Evolutionary conservation across 768 basidiomycete genomes (phyloP), one percentile per base, ranked within the genome.

Genomic region (Tylopilus sp.): DNA sequence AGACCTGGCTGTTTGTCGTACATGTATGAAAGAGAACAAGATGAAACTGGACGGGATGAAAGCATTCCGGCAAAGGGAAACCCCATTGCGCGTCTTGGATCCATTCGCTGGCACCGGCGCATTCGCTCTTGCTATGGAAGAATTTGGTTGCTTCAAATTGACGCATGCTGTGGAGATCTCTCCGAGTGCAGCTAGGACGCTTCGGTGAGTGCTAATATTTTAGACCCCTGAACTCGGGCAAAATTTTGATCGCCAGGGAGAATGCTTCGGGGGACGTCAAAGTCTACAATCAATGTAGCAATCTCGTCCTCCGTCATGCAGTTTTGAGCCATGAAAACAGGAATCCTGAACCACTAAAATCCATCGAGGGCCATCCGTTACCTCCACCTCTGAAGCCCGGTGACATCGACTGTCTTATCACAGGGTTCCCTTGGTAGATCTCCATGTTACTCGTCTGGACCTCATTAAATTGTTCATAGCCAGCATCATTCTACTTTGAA

Each of bases 401-500:
- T 6, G 76, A 82, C 4, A 78, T 87, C 48, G 79, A 89, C 47
- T 76, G 83, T 26, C 74, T 92, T 14, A 69, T 80, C 13, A 78
- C 83, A 17, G 90, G 91, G 0, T 87, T 92, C 57, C 90, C 90
- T 31, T 92, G 90, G 89, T 85, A 51, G 22, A 55, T 2, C n/a
- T 4, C 26, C 12, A 6, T 3, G 58, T 21, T 29, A 13, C 14
- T 40, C 25, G 30, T 26, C 22, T 28, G 14, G 28, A 13, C 47
- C 12, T 53, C 37, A n/a, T 26, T 57, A 45, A 63, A 34, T 25
- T 29, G 30, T n/a, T n/a, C 14, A 37, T 52, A 90, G 88, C 63
- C 89, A 90, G 66, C 78, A 83, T 3, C 89, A 91, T 61, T 91
- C 89, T 0, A 64, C 66, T 1, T 65, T 90, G 19, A 92, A 92